phyloP scores from a whole-genome alignment of 2,329 filamentous ascomycete species.

The Onygenales sp. region DNA sequence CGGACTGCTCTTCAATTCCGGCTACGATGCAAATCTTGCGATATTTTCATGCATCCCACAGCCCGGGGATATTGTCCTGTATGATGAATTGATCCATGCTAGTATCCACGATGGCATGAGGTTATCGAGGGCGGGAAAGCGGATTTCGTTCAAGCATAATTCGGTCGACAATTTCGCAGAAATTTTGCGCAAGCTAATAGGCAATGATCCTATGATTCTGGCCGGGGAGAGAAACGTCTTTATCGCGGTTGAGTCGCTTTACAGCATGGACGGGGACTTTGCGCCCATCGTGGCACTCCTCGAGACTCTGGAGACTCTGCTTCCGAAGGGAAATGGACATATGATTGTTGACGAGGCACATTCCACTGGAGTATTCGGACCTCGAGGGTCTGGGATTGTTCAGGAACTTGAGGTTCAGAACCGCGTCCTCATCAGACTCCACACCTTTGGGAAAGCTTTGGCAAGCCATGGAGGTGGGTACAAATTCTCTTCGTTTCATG shows the following conservation, averaged over 20 bases:
- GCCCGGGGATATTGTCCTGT: constrained; percentile 53
- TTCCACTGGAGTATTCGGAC: constrained; percentile 42
- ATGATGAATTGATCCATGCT: constrained; percentile 69
- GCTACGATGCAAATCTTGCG: constrained; percentile 58
- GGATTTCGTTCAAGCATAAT: constrained; percentile 41
- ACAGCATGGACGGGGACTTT: constrained; percentile 77
- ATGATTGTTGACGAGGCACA: constrained; percentile 51
- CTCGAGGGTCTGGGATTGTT: constrained; percentile 41
- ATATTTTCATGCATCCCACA: constrained; percentile 54
- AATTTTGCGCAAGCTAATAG: constrained; percentile 23
- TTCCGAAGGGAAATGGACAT: constrained; percentile 49
- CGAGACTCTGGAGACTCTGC: constrained; percentile 43
- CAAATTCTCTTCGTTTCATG: neutral
- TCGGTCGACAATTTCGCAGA: constrained; percentile 26
- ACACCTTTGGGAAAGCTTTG: constrained; percentile 47
- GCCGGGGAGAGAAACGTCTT: constrained; percentile 48
- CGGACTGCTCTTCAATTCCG: constrained; percentile 55
- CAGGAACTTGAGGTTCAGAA: constrained; percentile 41
- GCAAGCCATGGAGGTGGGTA: constrained; percentile 52
- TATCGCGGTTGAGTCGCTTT: constrained; percentile 60
- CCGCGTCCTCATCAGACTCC: constrained; percentile 40
- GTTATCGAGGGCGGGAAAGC: constrained; percentile 45
- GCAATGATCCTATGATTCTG: constrained; percentile 23
- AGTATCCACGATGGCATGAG: constrained; percentile 71
- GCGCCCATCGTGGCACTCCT: constrained; percentile 55